Percentiles rank a stretch among this genome's conserved stretches.
Conservation (phyloP, 139 green algal species). For the Penium margaritaceum region DNA sequence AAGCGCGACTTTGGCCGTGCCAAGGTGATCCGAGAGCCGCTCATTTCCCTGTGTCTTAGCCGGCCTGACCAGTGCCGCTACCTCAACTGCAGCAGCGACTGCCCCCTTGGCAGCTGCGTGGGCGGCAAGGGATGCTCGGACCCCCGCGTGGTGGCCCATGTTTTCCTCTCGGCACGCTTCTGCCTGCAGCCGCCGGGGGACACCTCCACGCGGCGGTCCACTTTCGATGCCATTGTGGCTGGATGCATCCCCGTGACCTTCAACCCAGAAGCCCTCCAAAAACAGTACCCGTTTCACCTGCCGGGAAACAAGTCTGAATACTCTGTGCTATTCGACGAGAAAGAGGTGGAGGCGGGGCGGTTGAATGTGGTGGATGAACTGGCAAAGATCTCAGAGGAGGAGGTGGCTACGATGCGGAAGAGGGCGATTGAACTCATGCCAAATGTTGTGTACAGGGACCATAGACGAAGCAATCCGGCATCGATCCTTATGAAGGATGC, state of each 20-base stretch:
- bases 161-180: constrained; percentile 1
- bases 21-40: no score
- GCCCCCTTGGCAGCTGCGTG: no score
- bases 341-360: not conserved
- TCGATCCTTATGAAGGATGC: no score
- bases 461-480: no score
- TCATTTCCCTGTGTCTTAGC: no score
- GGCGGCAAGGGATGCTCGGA: not conserved
- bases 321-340: not conserved
- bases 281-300: constrained; percentile 12
- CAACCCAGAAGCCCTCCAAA: not conserved
- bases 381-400: not conserved
- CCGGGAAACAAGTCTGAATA: not conserved
- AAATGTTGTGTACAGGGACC: constrained; percentile 6
- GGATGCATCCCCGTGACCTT: constrained; percentile 29
- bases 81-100: no score
- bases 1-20: no score
- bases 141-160: not conserved
- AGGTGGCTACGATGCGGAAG: not conserved
- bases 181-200: constrained; percentile 22
- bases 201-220: constrained; percentile 12
- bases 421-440: not conserved
- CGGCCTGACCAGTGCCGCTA: no score
- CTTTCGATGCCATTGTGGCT: constrained; percentile 13
- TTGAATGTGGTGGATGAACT: not conserved